Evolutionary conservation across 768 basidiomycete genomes (phyloP), one percentile per base, ranked within the genome.

Genomic region (Dacryopinax primogenitus): DNA sequence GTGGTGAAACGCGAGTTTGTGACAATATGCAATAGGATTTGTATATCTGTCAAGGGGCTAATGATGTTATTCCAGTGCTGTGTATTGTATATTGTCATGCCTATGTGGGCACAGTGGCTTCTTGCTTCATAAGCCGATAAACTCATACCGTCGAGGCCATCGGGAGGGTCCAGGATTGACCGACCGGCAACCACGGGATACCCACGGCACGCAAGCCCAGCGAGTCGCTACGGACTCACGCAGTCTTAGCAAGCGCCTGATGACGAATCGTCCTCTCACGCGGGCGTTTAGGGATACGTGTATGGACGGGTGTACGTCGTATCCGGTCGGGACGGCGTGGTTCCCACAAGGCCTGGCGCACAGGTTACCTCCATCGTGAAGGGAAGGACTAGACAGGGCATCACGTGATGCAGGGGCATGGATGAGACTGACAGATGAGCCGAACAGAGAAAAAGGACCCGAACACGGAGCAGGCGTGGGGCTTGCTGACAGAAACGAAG

Each of bases 401-500:
- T 58, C 51, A 58, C 51, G 51, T 58, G 51, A 58, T 58, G 51
- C 12, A 6, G 32, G 51, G 51, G 51, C 51, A 58, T 13, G 51
- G 13, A 58, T 58, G 51, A 58, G 23, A 58, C 51, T 23, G 32
- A 21, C 7, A 13, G 51, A 23, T 30, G 51, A 58, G 51, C 26
- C 51, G 51, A 11, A 58, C 26, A 21, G 51, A 30, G 11, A 11
- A 58, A 58, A 58, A 58, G 51, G 30, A 28, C 26, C 51, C 51
- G 51, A 58, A 32, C n/a, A 32, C 51, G 51, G 51, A 58, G 51
- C 4, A 58, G 51, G 18, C 3, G 51, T 58, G 51, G 51, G 51
- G 51, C 51, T 58, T 58, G 51, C 51, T 58, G 23, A 28, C 26
- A 47, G 9, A 58, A 30, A 30, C 51, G 32, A 58, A 58, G 26